phyloP scores from a whole-genome alignment of 495 filamentous ascomycete genomes.

The Neohortaea acidophila region DNA sequence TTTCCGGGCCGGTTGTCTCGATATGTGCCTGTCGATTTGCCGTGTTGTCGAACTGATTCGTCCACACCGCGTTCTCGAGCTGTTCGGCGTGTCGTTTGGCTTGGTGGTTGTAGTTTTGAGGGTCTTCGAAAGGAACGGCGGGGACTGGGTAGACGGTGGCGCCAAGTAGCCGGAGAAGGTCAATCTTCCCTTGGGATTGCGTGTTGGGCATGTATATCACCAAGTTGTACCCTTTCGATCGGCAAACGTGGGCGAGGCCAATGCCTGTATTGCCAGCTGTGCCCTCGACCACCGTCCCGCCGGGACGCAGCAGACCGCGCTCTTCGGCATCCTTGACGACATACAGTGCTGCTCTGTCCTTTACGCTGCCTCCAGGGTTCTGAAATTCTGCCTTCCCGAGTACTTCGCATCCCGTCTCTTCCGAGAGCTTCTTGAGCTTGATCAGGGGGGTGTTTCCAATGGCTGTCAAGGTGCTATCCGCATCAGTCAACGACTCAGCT shows the following conservation, averaged over 20 bases:
- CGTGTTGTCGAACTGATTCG: slow-evolving; percentile 94
- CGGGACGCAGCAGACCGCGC: slow-evolving; percentile 59
- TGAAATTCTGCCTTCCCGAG: slow-evolving; percentile 97
- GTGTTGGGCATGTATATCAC: slow-evolving; percentile 99
- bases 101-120: slow-evolving; percentile 95
- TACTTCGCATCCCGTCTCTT: slow-evolving; percentile 84
- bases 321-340: slow-evolving; percentile 90
- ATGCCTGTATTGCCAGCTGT: slow-evolving; percentile 98
- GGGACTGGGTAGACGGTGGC: slow-evolving; percentile 98
- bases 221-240: slow-evolving; percentile 79
- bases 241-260: slow-evolving; percentile 90
- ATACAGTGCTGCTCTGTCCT: slow-evolving; percentile 91
- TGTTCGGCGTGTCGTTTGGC: slow-evolving; percentile 73
- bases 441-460: slow-evolving; percentile 97
- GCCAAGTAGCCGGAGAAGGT: slow-evolving; percentile 76
- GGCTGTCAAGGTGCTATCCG: slow-evolving; percentile 35
- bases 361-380: slow-evolving; percentile 92
- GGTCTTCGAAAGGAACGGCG: slow-evolving; percentile 90
- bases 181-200: slow-evolving; percentile 94
- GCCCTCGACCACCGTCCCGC: slow-evolving; percentile 90
- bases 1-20: slow-evolving; percentile 92
- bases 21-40: slow-evolving; percentile 90
- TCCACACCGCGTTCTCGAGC: slow-evolving; percentile 88
- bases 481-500: slow-evolving; percentile 10
- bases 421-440: slow-evolving; percentile 70